Conservation (phyloP, 2,329 filamentous ascomycete genomes). For the Alternaria ethzedia region DNA sequence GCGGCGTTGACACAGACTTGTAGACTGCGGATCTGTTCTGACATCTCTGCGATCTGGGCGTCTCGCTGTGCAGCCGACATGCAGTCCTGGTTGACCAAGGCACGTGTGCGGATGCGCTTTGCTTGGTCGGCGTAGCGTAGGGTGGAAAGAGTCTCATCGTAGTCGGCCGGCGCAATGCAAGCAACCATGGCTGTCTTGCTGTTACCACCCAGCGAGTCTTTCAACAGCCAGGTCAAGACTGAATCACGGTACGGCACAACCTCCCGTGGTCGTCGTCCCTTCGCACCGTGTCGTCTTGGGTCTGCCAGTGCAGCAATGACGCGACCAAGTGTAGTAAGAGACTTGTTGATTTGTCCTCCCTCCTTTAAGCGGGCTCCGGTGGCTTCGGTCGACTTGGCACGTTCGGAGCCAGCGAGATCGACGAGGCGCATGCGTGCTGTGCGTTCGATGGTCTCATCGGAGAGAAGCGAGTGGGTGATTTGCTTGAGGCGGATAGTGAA, state of each 20-base stretch:
- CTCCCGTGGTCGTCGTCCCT: conserved; percentile 57
- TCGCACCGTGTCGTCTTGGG: conserved; percentile 60
- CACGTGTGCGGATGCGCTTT: conserved; percentile 93
- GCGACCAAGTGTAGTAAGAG: conserved; percentile 89
- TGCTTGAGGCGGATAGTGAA: conserved; percentile 99
- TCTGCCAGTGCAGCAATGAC: conserved; percentile 91
- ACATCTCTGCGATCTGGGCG: conserved; percentile 92
- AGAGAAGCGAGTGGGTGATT: conserved; percentile 95
- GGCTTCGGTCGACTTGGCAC: conserved; percentile 93
- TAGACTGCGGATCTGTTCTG: conserved; percentile 86
- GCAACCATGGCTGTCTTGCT: conserved; percentile 99
- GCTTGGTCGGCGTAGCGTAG: conserved; percentile 97
- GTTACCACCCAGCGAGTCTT: conserved; percentile 95
- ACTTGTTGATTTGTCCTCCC: conserved; percentile 99
- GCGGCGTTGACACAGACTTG: conserved; percentile 73
- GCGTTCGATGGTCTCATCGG: conserved; percentile 96
- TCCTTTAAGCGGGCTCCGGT: conserved; percentile 90
- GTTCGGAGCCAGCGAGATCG: conserved; percentile 91
- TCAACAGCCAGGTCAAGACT: conserved; percentile 82
- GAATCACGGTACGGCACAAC: conserved; percentile 94
- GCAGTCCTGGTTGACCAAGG: conserved; percentile 94
- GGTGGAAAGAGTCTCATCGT: conserved; percentile 95
- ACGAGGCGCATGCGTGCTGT: conserved; percentile 93
- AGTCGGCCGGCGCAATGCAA: conserved; percentile 93
- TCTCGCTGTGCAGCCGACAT: conserved; percentile 92